These are phyloP conservation scores for Zostera marina DNA, from an alignment of 116 monocot species.

Conservation along the genomic window DNA sequence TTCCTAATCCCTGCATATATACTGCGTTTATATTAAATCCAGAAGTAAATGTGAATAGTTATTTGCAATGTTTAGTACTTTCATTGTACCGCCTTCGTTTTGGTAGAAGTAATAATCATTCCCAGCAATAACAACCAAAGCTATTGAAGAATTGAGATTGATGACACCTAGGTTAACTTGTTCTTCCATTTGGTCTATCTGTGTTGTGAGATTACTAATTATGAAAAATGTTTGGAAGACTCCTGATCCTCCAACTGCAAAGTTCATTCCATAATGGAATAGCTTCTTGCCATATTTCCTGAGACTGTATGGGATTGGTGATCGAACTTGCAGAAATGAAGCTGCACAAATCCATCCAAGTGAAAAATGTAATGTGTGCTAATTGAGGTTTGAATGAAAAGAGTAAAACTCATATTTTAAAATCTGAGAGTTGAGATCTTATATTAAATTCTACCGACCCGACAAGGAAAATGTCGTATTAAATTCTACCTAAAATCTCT, in stretches of 20 bases:
- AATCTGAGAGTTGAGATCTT: too few relatives aligned
- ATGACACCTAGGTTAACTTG: slow-evolving; percentile 20
- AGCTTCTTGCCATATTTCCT: slow-evolving; percentile 13
- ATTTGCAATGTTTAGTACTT: slow-evolving; percentile 2
- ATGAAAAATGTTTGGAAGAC: slow-evolving; percentile 22
- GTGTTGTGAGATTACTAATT: slow-evolving; percentile 19
- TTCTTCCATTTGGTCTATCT: slow-evolving; percentile 22
- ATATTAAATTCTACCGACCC: too few relatives aligned
- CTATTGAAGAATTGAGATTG: slow-evolving; percentile 14
- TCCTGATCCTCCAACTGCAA: slow-evolving; percentile 43
- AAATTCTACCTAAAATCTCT: too few relatives aligned
- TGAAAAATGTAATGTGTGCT: too few relatives aligned
- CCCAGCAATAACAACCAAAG: slow-evolving; percentile 29
- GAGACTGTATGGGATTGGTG: slow-evolving; percentile 34
- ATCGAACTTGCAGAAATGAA: slow-evolving; percentile 18
- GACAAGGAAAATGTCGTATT: too few relatives aligned
- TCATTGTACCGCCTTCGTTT: slow-evolving; percentile 4
- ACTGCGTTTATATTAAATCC: background rate
- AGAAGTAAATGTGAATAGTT: background rate
- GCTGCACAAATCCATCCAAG: slow-evolving; percentile 13
- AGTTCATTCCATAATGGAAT: slow-evolving; percentile 51
- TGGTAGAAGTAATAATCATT: slow-evolving; percentile 30
- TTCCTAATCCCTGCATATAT: slow-evolving; percentile 4
- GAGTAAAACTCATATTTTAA: too few relatives aligned
- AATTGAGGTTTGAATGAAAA: too few relatives aligned